Conservation (phyloP, 768 basidiomycete species). For the Pluteus cervinus region DNA sequence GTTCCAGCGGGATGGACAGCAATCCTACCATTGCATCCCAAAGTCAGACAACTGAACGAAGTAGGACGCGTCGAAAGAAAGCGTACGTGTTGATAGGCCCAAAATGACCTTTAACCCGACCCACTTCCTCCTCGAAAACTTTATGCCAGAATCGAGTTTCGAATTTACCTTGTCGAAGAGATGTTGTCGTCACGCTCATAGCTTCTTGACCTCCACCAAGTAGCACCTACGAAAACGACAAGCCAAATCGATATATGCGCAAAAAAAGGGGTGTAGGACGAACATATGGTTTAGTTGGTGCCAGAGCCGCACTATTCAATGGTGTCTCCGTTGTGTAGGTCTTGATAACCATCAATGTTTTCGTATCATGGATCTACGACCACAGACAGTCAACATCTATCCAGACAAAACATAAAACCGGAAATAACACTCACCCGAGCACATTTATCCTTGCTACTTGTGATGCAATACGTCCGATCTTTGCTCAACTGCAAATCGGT, state of each 20-base stretch:
- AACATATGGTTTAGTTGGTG: constrained; percentile 82
- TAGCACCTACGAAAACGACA: constrained; percentile 49
- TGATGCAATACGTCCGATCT: constrained; percentile 93
- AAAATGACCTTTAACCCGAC: constrained; percentile 96
- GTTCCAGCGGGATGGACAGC: constrained; percentile 89
- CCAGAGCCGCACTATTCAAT: constrained; percentile 86
- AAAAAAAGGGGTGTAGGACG: constrained; percentile 13
- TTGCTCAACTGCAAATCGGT: constrained; percentile 90
- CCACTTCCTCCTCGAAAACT: constrained; percentile 93
- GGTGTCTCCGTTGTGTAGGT: constrained; percentile 92
- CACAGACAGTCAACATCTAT: constrained; percentile 1
- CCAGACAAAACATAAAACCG: neutral
- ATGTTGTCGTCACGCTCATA: constrained; percentile 95
- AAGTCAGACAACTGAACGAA: neutral
- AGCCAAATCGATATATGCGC: neutral
- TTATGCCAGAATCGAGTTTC: constrained; percentile 99
- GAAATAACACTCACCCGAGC: constrained; percentile 60
- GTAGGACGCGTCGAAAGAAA: neutral
- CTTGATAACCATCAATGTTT: constrained; percentile 86
- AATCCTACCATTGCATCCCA: constrained; percentile 47
- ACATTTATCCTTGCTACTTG: constrained; percentile 94
- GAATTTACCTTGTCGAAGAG: constrained; percentile 91
- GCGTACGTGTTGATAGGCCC: constrained; percentile 94
- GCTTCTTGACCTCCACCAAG: constrained; percentile 98
- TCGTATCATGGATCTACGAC: constrained; percentile 77